Conservation (phyloP, 306 rosid species). For the Casuarina glauca region DNA sequence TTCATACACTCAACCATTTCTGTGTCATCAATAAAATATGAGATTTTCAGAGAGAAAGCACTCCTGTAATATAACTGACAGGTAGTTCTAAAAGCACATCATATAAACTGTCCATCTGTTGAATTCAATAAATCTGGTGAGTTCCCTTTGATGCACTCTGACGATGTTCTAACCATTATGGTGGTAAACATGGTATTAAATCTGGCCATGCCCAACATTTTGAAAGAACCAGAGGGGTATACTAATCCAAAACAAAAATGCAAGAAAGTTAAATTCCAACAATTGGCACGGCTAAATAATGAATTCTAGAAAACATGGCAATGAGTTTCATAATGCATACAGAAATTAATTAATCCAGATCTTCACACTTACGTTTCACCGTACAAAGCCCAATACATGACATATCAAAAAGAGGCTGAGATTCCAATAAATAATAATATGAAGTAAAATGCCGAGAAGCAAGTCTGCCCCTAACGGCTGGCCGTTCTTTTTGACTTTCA, state of each 20-base stretch:
- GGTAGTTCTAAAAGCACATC: slow-evolving; percentile 4
- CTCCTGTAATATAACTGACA: neutral
- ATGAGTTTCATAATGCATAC: neutral
- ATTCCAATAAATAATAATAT: neutral
- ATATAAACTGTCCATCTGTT: neutral
- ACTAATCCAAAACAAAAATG: neutral
- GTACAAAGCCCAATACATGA: neutral
- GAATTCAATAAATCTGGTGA: neutral
- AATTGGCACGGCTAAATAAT: neutral
- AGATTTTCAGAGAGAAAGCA: slow-evolving; percentile 17
- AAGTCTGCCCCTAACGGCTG: neutral
- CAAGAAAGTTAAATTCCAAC: neutral
- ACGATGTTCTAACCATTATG: neutral
- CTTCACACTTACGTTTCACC: neutral
- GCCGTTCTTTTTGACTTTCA: neutral
- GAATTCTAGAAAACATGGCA: neutral
- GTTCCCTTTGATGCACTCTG: too few species aligned
- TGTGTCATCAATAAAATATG: slow-evolving; percentile 35
- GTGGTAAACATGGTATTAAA: neutral
- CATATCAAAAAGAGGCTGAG: slow-evolving; percentile 8
- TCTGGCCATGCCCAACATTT: neutral
- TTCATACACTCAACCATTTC: slow-evolving; percentile 99
- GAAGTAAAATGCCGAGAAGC: neutral
- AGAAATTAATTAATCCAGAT: neutral
- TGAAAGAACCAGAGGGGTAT: neutral